Percentiles rank a stretch among this genome's conserved stretches.
phyloP scores from a whole-genome alignment of 208 protist genomes.

The Herpetomonas samuelpessoai region DNA sequence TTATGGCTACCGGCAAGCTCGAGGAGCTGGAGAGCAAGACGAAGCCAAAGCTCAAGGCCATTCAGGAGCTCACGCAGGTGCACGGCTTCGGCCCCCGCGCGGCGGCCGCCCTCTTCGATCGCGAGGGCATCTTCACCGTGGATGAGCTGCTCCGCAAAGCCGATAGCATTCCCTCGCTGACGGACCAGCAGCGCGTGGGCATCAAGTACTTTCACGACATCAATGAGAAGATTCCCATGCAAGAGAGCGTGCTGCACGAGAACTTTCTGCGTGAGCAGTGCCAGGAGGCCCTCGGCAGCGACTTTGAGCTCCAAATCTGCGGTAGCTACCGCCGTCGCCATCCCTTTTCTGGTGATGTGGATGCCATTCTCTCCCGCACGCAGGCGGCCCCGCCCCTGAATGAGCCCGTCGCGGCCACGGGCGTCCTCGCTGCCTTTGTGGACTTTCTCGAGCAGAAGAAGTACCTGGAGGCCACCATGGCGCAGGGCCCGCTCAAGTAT shows the following conservation, averaged over 20 bases:
- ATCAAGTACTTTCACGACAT: slow-evolving; percentile 92
- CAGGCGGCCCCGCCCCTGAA: slow-evolving; percentile 45
- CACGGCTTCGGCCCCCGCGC: slow-evolving; percentile 86
- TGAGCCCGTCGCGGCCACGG: slow-evolving; percentile 68
- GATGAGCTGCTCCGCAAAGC: slow-evolving; percentile 86
- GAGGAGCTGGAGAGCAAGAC: slow-evolving; percentile 89
- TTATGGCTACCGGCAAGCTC: slow-evolving; percentile 85
- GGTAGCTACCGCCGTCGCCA: slow-evolving; percentile 87
- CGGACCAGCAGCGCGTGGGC: slow-evolving; percentile 80
- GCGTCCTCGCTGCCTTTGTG: slow-evolving; percentile 58
- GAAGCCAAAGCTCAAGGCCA: slow-evolving; percentile 88
- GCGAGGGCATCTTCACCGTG: slow-evolving; percentile 86
- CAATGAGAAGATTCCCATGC: slow-evolving; percentile 91
- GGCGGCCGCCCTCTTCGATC: slow-evolving; percentile 82
- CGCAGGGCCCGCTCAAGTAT: slow-evolving; percentile 85
- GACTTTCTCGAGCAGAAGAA: slow-evolving; percentile 54
- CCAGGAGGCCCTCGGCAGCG: slow-evolving; percentile 50
- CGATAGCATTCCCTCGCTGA: slow-evolving; percentile 65
- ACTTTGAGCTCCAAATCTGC: slow-evolving; percentile 81
- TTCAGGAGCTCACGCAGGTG: slow-evolving; percentile 85
- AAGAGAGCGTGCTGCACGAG: slow-evolving; percentile 85
- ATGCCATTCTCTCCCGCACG: slow-evolving; percentile 81
- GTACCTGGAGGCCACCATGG: slow-evolving; percentile 89
- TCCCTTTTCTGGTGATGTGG: slow-evolving; percentile 84
- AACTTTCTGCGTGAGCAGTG: slow-evolving; percentile 72